Evolutionary conservation across 257 asterid genomes (phyloP), one percentile per base, ranked within the genome.

Genomic region (Thymus quinquecostatus): DNA sequence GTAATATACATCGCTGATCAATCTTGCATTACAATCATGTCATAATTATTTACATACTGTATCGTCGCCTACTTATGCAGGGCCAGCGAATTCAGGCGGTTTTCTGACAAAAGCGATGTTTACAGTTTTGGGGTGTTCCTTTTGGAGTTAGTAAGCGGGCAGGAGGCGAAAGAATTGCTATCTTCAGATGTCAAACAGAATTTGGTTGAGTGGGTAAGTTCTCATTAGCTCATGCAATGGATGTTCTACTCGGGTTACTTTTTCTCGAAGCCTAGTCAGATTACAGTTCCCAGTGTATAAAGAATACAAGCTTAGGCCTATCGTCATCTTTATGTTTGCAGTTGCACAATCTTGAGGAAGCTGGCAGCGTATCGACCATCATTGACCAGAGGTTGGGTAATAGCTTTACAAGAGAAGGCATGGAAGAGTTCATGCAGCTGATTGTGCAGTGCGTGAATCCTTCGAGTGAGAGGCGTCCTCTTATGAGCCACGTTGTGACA

Each of bases 91-190:
- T 92, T 89, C 84, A 78, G 96, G 69, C 86, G 84, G 47, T 92
- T 92, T 82, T 92, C 97, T 44, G 97, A 89, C 80, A 89, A 86
- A 81, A 89, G 96, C 75, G 97, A 92, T 79, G 92, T 86, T 61
- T 89, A 89, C 82, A 89, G 97, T 88, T 92, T 86, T 73, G 96
- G 96, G 64, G 85, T 89, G 78, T 92, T 92, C 76, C 96, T 92
- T 75, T 73, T 92, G 92, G 96, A 92, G 89, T 78, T 92, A 53
- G 91, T 89, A 38, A 89, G 96, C 57, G 97, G 96, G 64, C 86
- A 54, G 69, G 95, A 84, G 81, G 93, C 93, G 36, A 77, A 74
- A 69, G 88, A 73, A 63, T 72, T 92, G 75, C 80, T 86, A 61
- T 72, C 85, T 71, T 75, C 91, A 55, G 90, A 82, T 53, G 67